Evolutionary conservation across 345 rosid genomes (phyloP).

Genomic region (Camelina hispida): DNA sequence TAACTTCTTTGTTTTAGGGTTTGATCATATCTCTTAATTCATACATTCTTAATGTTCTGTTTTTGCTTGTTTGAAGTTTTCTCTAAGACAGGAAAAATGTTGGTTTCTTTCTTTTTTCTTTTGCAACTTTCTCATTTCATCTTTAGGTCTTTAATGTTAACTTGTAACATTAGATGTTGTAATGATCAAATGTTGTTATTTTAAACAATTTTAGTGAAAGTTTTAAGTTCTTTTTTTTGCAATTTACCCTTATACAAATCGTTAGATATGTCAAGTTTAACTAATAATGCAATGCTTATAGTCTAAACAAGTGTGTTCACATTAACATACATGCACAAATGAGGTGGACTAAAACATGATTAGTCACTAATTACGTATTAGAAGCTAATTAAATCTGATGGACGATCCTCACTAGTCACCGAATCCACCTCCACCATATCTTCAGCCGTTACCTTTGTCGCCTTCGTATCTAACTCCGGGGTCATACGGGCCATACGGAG

Average conservation of each 20-base stretch:
- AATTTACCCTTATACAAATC: background rate
- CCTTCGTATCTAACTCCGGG: constrained; percentile 20
- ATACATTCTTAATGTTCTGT: constrained; percentile 12
- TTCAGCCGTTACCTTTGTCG: background rate
- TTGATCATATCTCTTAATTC: constrained; percentile 20
- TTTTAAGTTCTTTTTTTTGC: background rate
- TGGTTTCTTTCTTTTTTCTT: background rate
- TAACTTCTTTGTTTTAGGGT: constrained; percentile 19
- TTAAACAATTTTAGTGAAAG: background rate
- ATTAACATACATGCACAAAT: background rate
- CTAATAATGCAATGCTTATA: background rate
- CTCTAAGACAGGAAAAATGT: background rate
- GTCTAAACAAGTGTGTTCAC: background rate
- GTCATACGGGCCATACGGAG: background rate
- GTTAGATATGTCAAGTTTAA: background rate
- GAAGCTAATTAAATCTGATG: constrained; percentile 27
- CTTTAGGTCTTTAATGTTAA: background rate
- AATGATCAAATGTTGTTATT: background rate
- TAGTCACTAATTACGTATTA: constrained; percentile 5
- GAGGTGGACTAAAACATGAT: background rate
- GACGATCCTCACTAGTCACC: background rate
- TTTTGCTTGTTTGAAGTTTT: constrained; percentile 1
- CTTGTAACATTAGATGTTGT: background rate
- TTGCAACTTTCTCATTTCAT: constrained; percentile 6
- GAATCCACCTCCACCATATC: background rate